Evolutionary conservation across 495 filamentous ascomycete genomes (phyloP).

Genomic region (Trichocladium antarcticum): DNA sequence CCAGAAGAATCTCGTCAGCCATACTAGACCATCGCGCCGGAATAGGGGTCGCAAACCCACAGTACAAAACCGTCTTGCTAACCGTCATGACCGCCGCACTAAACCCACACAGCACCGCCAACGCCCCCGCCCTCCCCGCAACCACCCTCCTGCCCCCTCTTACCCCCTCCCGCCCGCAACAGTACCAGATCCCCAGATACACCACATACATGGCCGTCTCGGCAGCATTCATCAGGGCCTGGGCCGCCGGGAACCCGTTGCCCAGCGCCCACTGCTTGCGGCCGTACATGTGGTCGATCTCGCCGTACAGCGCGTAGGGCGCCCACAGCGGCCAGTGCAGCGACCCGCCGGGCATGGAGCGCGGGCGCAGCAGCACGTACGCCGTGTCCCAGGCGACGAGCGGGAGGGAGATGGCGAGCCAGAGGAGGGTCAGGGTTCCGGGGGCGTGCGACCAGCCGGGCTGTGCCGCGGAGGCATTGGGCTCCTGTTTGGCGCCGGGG

Average conservation of each 20-base stretch:
- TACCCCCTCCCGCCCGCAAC: constrained; percentile 29
- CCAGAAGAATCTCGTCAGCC: not conserved
- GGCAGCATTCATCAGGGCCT: constrained; percentile 58
- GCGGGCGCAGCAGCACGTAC: constrained; percentile 74
- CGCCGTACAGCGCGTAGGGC: constrained; percentile 74
- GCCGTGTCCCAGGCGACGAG: constrained; percentile 73
- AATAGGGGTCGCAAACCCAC: constrained; percentile 48
- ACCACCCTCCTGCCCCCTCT: constrained; percentile 33
- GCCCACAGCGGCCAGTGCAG: constrained; percentile 65
- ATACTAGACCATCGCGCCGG: not conserved
- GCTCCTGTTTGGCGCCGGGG: not conserved
- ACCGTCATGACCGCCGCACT: constrained; percentile 66
- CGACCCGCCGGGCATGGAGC: constrained; percentile 68
- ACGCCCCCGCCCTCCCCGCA: constrained; percentile 46
- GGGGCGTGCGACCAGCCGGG: constrained; percentile 56
- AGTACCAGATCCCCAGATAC: constrained; percentile 55
- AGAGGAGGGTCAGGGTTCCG: constrained; percentile 51
- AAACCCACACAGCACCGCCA: constrained; percentile 58
- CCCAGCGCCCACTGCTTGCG: constrained; percentile 59
- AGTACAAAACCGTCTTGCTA: constrained; percentile 80
- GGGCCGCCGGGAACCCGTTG: constrained; percentile 73
- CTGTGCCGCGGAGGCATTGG: not conserved
- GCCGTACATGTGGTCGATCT: constrained; percentile 76
- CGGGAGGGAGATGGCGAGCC: constrained; percentile 70
- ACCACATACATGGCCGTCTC: constrained; percentile 60